A percentile compares a stretch with the other conserved stretches of the same genome.
Conservation (phyloP, 352 stramenopile species). For the Globisporangium orthogonon region DNA sequence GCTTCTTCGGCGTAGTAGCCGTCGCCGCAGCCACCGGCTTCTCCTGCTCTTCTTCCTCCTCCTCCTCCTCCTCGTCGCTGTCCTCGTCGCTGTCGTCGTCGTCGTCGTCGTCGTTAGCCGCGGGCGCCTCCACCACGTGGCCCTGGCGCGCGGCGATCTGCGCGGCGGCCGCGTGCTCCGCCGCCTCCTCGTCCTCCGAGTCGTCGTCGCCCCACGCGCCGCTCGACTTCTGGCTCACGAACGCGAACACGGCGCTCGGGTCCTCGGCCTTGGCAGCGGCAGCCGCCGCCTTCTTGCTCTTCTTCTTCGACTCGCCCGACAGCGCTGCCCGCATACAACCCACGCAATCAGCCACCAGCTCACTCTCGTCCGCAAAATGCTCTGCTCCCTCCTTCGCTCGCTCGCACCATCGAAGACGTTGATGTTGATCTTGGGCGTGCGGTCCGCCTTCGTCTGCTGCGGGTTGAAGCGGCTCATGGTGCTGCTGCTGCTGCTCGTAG, state of each 20-base stretch:
- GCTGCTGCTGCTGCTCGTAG: neutral
- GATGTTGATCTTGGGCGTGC: slow-evolving; percentile 16
- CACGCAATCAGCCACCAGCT: neutral
- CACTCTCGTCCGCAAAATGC: too few species aligned
- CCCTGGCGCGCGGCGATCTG: slow-evolving; percentile 17
- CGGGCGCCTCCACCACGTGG: slow-evolving; percentile 20
- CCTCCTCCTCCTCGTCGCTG: slow-evolving; percentile 48
- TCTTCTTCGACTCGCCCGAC: slow-evolving; percentile 31
- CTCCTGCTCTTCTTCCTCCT: slow-evolving; percentile 22
- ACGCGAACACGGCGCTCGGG: slow-evolving; percentile 59
- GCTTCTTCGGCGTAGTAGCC: slow-evolving; percentile 25
- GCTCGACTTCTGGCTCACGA: slow-evolving; percentile 61
- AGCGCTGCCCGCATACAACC: slow-evolving; percentile 1
- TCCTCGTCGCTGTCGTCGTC: slow-evolving; percentile 27
- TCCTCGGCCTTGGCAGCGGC: slow-evolving; percentile 19
- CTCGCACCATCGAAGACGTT: slow-evolving; percentile 15
- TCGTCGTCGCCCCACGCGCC: slow-evolving; percentile 64
- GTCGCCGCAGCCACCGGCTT: slow-evolving; percentile 4
- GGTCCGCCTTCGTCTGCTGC: slow-evolving; percentile 9
- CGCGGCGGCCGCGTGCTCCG: slow-evolving; percentile 21
- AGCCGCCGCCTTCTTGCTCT: slow-evolving; percentile 46
- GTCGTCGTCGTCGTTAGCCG: slow-evolving; percentile 30
- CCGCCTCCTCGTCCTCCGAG: slow-evolving; percentile 56
- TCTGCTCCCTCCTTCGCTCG: neutral
- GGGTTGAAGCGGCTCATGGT: slow-evolving; percentile 14